These are phyloP conservation scores for Pneumocystis wakefieldiae DNA, from an alignment of 1,139 yeast genomes.

Conservation along the genomic window DNA sequence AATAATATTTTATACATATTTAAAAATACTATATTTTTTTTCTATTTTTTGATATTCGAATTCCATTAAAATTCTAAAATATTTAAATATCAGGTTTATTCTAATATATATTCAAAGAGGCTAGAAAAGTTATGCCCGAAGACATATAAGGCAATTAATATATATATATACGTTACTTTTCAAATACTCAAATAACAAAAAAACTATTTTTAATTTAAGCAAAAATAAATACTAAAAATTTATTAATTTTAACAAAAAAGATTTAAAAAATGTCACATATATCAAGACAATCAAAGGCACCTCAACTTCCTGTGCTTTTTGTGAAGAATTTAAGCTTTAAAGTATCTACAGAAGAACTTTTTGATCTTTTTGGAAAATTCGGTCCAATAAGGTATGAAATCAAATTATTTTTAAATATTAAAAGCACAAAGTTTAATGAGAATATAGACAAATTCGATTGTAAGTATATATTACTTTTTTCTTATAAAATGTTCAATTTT, in stretches of 20 bases:
- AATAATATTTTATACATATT: not conserved
- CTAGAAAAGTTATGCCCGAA: too few species aligned
- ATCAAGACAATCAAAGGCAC: not conserved
- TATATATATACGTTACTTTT: not conserved
- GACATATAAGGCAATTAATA: too few species aligned
- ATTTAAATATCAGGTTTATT: not conserved
- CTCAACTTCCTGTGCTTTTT: slow-evolving; percentile 23
- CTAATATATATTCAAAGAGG: too few species aligned
- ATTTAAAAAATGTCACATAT: not conserved
- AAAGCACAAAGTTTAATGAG: not conserved
- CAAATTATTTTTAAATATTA: not conserved
- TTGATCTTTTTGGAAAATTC: slow-evolving; percentile 40
- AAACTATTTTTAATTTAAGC: not conserved
- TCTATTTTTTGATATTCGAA: not conserved
- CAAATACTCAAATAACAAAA: not conserved
- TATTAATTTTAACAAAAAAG: not conserved
- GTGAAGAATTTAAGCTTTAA: slow-evolving; percentile 48
- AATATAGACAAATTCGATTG: slow-evolving; percentile 20
- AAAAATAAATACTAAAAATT: not conserved
- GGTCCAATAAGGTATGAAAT: slow-evolving; percentile 31
- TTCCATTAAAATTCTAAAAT: not conserved
- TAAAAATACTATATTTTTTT: not conserved
- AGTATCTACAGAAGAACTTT: slow-evolving; percentile 35
- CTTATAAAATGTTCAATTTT: not conserved
- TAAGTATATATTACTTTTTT: not conserved